Base-by-base conservation (phyloP, 2,329 filamentous ascomycete genomes). In the Ophiostoma australiae region DNA sequence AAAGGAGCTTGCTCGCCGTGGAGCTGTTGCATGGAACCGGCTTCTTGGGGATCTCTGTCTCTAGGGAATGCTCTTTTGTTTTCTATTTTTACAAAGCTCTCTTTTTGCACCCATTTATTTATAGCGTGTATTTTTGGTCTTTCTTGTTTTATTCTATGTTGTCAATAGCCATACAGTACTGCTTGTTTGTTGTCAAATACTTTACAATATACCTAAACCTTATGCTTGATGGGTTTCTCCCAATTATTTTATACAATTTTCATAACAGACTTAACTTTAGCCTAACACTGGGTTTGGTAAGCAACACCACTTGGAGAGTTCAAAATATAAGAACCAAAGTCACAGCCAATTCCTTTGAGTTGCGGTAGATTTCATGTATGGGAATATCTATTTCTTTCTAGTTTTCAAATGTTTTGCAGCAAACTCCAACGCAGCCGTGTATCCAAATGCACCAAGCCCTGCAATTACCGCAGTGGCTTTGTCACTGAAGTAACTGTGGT, bases 401-500 rank as follows among this genome's bases (percentile, higher is more conserved):
- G 27, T 31, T n/a, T 63, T 27, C 6, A 33, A 15, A 7, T 63
- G 27, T 13, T 63, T 63, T 33, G 58, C 58, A 17, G 58, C 58
- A 20, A 63, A 63, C 27, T 63, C 87, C 71, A 90, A 78, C 0
- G 88, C 87, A 35, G 84, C 87, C 70, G 82, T 82, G 75, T 90
- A 90, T 52, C 88, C 87, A 78, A 82, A 88, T 20, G 83, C 82
- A 0, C 89, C 89, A 77, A 94, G 75, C 0, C 91, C 91, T 74
- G 88, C 90, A 71, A 94, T 88, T 10, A 93, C 88, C 0, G 88
- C 91, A 35, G 86, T 85, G 0, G 91, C 91, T 82, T 93, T 93
- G 78, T 94, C 91, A 75, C 86, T 88, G 74, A 94, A 81, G 76
- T 90, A 93, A 74, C 89, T 92, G 74, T 90, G 87, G 74, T 88